These are phyloP conservation scores for Monosporascus sp. DNA, from an alignment of 2,329 filamentous ascomycete genomes.

Conservation along the genomic window DNA sequence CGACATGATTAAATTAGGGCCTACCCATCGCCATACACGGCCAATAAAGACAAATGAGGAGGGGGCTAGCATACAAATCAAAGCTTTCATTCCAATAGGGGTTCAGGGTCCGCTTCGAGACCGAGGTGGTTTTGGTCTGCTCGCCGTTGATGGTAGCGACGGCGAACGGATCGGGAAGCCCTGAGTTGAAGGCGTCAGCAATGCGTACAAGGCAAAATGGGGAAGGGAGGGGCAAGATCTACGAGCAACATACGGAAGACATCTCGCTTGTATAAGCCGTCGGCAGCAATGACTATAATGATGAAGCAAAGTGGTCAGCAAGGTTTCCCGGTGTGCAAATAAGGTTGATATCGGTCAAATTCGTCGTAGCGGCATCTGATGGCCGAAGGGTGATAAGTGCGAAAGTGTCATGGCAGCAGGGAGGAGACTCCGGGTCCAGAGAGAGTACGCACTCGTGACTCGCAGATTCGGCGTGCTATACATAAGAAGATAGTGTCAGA, in stretches of 20 bases:
- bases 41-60: conserved; percentile 8
- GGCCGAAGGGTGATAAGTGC: conserved; percentile 4
- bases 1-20: conserved; percentile 13
- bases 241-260: conserved; percentile 75
- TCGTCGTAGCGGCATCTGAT: background rate
- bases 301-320: background rate
- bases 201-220: background rate
- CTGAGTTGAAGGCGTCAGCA: conserved; percentile 40
- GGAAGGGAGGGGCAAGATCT: background rate
- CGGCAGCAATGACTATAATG: conserved; percentile 85
- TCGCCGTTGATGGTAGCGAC: conserved; percentile 96
- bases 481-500: background rate
- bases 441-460: conserved; percentile 71
- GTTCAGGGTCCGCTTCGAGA: conserved; percentile 95
- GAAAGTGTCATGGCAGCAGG: background rate
- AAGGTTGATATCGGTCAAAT: background rate
- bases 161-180: conserved; percentile 95
- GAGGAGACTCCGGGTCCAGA: conserved; percentile 3
- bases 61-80: conserved; percentile 71
- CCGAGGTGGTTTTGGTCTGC: conserved; percentile 95
- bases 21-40: background rate
- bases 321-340: background rate
- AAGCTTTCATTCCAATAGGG: conserved; percentile 99
- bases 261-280: conserved; percentile 98
- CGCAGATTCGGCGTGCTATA: conserved; percentile 78